Conservation (phyloP, 2,329 filamentous ascomycete genomes). For the Cryphonectria parasitica region DNA sequence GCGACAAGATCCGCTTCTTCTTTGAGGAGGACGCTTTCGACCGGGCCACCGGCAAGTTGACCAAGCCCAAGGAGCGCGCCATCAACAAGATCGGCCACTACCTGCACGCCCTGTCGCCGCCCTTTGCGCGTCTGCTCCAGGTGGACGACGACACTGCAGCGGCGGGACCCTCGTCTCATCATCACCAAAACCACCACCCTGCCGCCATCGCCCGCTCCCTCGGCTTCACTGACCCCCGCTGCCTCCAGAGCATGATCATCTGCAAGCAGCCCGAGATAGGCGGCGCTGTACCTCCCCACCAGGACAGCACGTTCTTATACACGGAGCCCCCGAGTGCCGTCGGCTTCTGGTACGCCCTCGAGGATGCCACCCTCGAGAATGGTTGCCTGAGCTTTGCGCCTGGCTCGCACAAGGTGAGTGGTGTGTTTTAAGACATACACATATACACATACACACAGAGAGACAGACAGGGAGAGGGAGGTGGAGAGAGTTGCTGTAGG, state of each 20-base stretch:
- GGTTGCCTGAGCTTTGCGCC: slow-evolving; percentile 86
- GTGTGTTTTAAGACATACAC: background rate
- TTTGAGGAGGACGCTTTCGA: slow-evolving; percentile 94
- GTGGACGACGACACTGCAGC: slow-evolving; percentile 43
- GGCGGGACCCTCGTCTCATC: slow-evolving; percentile 36
- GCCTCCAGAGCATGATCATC: slow-evolving; percentile 94
- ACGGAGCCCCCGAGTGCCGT: slow-evolving; percentile 87
- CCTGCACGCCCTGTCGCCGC: slow-evolving; percentile 69
- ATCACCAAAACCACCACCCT: slow-evolving; percentile 46
- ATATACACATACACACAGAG: no score
- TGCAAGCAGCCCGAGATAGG: slow-evolving; percentile 98
- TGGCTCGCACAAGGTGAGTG: slow-evolving; percentile 68
- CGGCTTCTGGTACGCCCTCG: slow-evolving; percentile 96
- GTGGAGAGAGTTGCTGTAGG: no score
- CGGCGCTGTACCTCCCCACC: slow-evolving; percentile 86
- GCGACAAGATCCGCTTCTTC: slow-evolving; percentile 94
- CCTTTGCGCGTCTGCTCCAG: slow-evolving; percentile 65
- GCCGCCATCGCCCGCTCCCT: slow-evolving; percentile 70
- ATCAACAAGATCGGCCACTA: slow-evolving; percentile 90
- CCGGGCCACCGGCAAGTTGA: slow-evolving; percentile 59
- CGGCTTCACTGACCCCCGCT: slow-evolving; percentile 75
- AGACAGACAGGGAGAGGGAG: background rate
- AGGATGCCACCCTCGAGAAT: slow-evolving; percentile 86
- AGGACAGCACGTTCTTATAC: slow-evolving; percentile 91
- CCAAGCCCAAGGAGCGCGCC: slow-evolving; percentile 78